Percentiles rank a stretch among this genome's conserved stretches.
Conservation (phyloP, 78 protist genomes). For the Goniomonas avonlea region DNA sequence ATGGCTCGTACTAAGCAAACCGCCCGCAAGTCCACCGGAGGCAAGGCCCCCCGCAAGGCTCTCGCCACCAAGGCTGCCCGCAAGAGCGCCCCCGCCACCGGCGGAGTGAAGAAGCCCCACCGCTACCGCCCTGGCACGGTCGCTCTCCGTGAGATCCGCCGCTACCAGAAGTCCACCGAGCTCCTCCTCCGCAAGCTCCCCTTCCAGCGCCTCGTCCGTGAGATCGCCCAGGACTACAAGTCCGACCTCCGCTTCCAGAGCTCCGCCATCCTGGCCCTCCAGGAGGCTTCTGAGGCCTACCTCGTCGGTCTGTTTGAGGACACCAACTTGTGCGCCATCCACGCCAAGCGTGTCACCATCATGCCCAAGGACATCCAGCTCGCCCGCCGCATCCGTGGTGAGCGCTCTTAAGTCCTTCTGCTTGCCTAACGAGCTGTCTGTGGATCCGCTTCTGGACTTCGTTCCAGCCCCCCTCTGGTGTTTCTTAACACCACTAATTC, state of each 20-base stretch:
- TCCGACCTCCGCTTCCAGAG: slow-evolving; percentile 80
- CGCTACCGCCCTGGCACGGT: slow-evolving; percentile 58
- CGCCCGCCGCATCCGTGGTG: slow-evolving; percentile 47
- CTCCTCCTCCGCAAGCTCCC: not conserved
- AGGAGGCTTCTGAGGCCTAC: slow-evolving; percentile 83
- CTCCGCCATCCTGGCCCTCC: slow-evolving; percentile 84
- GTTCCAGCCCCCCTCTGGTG: too few relatives aligned
- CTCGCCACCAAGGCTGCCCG: slow-evolving; percentile 40
- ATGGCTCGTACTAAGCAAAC: slow-evolving; percentile 93
- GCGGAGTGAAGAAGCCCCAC: slow-evolving; percentile 46
- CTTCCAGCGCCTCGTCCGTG: slow-evolving; percentile 34
- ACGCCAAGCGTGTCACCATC: slow-evolving; percentile 91
- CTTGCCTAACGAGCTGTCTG: too few relatives aligned
- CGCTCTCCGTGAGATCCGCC: slow-evolving; percentile 84
- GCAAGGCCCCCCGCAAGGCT: slow-evolving; percentile 79
- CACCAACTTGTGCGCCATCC: slow-evolving; percentile 76
- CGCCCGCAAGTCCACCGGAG: slow-evolving; percentile 89
- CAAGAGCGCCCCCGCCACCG: slow-evolving; percentile 38
- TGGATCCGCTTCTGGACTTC: too few relatives aligned
- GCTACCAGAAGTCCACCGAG: slow-evolving; percentile 79
- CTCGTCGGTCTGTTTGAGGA: slow-evolving; percentile 64
- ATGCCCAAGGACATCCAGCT: slow-evolving; percentile 83
- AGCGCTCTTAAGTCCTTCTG: not conserved
- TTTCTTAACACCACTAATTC: too few relatives aligned
- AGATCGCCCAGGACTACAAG: slow-evolving; percentile 63